These are phyloP conservation scores for Fagopyrum homotropicum DNA, from an alignment of 148 eudicot genomes.

Conservation along the genomic window DNA sequence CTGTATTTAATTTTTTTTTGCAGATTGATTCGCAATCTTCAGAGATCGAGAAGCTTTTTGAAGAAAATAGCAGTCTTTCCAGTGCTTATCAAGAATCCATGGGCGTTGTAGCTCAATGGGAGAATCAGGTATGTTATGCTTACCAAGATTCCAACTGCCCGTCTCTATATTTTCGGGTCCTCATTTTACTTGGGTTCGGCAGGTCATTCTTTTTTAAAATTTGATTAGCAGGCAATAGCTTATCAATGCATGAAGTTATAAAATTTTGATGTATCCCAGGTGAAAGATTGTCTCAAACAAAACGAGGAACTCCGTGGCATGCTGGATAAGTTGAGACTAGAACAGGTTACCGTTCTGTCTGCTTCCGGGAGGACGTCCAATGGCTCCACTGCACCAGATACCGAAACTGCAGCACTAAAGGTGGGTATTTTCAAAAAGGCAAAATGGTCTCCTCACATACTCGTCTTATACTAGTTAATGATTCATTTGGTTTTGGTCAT, in stretches of 20 bases:
- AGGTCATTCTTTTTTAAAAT: not conserved
- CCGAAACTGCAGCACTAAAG: slow-evolving; percentile 59
- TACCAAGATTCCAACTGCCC: not conserved
- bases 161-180: not conserved
- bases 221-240: not conserved
- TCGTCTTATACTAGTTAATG: not conserved
- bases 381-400: slow-evolving; percentile 4
- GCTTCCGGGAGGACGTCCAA: slow-evolving; percentile 25
- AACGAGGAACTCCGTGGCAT: slow-evolving; percentile 80
- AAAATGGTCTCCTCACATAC: not conserved
- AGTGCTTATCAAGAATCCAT: slow-evolving; percentile 76
- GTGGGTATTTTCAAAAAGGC: slow-evolving; percentile 26
- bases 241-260: not conserved
- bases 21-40: slow-evolving; percentile 97
- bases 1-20: slow-evolving; percentile 2
- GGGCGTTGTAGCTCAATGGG: slow-evolving; percentile 65
- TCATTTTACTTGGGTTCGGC: not conserved
- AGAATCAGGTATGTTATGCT: slow-evolving; percentile 61
- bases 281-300: slow-evolving; percentile 80
- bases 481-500: not conserved
- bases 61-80: slow-evolving; percentile 72
- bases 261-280: slow-evolving; percentile 33
- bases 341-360: slow-evolving; percentile 36
- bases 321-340: slow-evolving; percentile 66
- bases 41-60: slow-evolving; percentile 90